Evolutionary conservation across 2,329 filamentous ascomycete genomes (phyloP).

Genomic region (Diaporthe australafricana): DNA sequence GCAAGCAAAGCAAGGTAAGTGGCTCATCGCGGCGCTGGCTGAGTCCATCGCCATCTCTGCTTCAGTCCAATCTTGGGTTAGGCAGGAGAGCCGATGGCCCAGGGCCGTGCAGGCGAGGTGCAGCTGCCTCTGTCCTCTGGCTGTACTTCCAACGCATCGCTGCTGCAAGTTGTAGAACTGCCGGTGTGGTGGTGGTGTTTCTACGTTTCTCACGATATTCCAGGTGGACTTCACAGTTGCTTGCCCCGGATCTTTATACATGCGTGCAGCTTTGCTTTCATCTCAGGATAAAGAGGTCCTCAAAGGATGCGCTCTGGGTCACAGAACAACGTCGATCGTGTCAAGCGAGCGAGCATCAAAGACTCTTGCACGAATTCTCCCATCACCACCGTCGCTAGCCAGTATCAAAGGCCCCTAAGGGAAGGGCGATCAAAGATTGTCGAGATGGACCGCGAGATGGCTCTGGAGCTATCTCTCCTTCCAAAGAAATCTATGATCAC

Average conservation of each 20-base stretch:
- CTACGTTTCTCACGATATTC: conserved; percentile 53
- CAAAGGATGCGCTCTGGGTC: conserved; percentile 27
- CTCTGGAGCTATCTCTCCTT: conserved; percentile 5
- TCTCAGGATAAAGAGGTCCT: conserved; percentile 35
- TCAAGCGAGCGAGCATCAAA: conserved; percentile 26
- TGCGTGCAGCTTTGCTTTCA: conserved; percentile 35
- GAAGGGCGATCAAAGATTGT: conserved; percentile 18
- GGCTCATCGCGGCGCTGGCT: conserved; percentile 19
- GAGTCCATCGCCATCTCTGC: conserved; percentile 12
- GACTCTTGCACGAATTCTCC: conserved; percentile 7
- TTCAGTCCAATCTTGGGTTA: conserved; percentile 20
- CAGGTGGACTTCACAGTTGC: conserved; percentile 46
- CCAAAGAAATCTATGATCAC: conserved; percentile 21
- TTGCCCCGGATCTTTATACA: conserved; percentile 39
- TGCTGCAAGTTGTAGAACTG: conserved; percentile 25
- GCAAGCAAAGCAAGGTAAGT: conserved; percentile 19
- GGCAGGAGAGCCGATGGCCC: not conserved
- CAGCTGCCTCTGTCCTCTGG: conserved; percentile 8
- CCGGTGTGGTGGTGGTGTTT: conserved; percentile 41
- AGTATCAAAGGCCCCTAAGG: conserved; percentile 26
- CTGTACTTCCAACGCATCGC: conserved; percentile 18
- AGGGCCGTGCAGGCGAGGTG: conserved; percentile 24
- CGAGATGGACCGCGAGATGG: conserved; percentile 17
- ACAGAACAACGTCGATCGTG: conserved; percentile 13
- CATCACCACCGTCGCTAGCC: conserved; percentile 20